Evolutionary conservation across 495 filamentous ascomycete genomes (phyloP), one percentile per base, ranked within the genome.

Genomic region (Penicillium atrosanguineum): DNA sequence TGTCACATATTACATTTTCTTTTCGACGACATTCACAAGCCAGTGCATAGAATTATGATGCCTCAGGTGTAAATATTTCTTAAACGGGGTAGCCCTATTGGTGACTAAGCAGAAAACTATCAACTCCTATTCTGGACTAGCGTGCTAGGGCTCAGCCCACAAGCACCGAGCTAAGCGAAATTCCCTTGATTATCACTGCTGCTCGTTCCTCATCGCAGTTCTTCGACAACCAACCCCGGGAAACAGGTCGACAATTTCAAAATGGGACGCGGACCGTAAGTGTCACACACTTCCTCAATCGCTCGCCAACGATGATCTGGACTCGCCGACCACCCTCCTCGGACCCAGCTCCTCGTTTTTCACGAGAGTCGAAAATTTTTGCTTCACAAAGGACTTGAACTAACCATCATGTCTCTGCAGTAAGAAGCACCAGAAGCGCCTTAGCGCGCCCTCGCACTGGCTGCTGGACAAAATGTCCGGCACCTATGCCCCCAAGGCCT

Each of bases 401-500:
- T 75, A 59, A 78, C 62, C 44, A 7, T 39, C 44, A 69, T 72
- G 62, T 25, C 48, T 50, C 48, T 60, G 70, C 73, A 95, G 91
- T 70, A 96, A 93, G 85, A 98, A 98, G 85, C 95, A 98, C 80
- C 91, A 96, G 76, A 97, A 98, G 93, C 91, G 94, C 83, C 84
- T 97, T 69, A 92, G 89, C 75, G 94, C 94, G 73, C 94, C 94
- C 66, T 93, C 89, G 74, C 94, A 97, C 85, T 98, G 95, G 94
- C 90, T 98, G 69, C 83, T 98, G 70, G 94, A 98, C 87, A 98
- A 98, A 79, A 86, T 97, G 61, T 96, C 91, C 74, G 94, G 93
- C 74, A 84, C 88, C 81, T 97, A 97, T 76, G 94, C 94, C 64
- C 94, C 94, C 72, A 90, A 90, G 75, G 87, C 94, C 57, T 96